A percentile compares a stretch with the other conserved stretches of the same genome.
Conservation (phyloP, 1,139 yeast species). For the Pichia sp. region DNA sequence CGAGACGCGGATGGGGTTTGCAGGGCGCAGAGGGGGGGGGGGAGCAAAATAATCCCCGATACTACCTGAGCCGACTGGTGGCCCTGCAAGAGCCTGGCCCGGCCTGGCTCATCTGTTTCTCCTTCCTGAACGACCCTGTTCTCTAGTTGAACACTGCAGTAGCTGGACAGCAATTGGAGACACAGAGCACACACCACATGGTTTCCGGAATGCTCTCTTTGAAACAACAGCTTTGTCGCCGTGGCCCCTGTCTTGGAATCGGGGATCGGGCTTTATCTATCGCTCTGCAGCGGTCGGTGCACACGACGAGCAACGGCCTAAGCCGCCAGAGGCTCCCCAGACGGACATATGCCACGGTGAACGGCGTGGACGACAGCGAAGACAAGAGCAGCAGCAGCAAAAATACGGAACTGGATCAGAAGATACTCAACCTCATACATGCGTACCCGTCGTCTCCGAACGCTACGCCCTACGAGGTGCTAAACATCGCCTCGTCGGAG, state of each 20-base stretch:
- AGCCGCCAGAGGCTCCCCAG: neutral
- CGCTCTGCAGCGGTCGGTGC: neutral
- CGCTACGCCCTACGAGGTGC: conserved; percentile 75
- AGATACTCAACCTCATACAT: conserved; percentile 23
- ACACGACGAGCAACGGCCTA: neutral
- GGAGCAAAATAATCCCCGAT: conserved; percentile 1
- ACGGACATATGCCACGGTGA: neutral
- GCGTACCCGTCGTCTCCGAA: conserved; percentile 47
- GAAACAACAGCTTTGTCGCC: neutral
- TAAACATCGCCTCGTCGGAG: conserved; percentile 45
- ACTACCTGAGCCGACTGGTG: neutral
- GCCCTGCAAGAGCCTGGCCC: neutral
- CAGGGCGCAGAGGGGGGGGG: no score
- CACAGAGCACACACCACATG: neutral
- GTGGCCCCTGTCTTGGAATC: neutral
- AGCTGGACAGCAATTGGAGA: neutral
- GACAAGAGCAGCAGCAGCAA: neutral
- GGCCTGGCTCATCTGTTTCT: neutral
- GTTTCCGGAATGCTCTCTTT: neutral
- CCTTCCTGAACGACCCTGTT: neutral
- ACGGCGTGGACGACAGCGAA: neutral
- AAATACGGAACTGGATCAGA: conserved; percentile 17
- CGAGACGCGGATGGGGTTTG: neutral
- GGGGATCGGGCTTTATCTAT: neutral
- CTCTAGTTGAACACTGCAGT: neutral